phyloP scores from a whole-genome alignment of 176 grass and related monocot genomes.

The Metroxylon sagu region DNA sequence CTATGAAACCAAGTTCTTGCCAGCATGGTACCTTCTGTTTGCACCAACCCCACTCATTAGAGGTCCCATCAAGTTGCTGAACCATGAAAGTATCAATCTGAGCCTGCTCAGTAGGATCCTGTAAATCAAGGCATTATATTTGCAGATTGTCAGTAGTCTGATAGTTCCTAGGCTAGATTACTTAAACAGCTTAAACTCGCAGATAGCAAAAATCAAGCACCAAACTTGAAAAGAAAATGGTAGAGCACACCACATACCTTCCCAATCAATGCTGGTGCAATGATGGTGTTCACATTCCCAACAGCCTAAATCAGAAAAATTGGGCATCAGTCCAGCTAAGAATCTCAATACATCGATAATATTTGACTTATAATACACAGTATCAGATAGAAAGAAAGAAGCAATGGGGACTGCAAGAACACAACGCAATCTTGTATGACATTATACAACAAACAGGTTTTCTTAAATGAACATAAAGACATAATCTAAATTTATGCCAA shows the following conservation, averaged over 20 bases:
- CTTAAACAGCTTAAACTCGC: no score
- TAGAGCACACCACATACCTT: slow-evolving; percentile 32
- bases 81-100: slow-evolving; percentile 91
- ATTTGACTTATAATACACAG: no score
- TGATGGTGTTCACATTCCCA: slow-evolving; percentile 76
- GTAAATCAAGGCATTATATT: slow-evolving; percentile 5
- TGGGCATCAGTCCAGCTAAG: no score
- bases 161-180: no score
- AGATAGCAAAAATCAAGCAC: neutral
- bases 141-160: neutral
- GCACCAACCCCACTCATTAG: slow-evolving; percentile 96
- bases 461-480: no score
- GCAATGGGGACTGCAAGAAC: no score
- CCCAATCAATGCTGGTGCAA: slow-evolving; percentile 64
- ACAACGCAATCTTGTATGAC: no score
- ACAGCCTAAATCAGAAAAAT: slow-evolving; percentile 39
- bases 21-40: slow-evolving; percentile 64
- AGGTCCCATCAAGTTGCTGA: slow-evolving; percentile 88
- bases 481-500: no score
- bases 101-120: slow-evolving; percentile 69
- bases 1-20: no score
- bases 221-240: neutral
- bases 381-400: no score
- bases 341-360: neutral
- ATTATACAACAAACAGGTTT: no score